phyloP scores from a whole-genome alignment of 176 grass and related monocot genomes.

The Dendrocalamus sinicus region DNA sequence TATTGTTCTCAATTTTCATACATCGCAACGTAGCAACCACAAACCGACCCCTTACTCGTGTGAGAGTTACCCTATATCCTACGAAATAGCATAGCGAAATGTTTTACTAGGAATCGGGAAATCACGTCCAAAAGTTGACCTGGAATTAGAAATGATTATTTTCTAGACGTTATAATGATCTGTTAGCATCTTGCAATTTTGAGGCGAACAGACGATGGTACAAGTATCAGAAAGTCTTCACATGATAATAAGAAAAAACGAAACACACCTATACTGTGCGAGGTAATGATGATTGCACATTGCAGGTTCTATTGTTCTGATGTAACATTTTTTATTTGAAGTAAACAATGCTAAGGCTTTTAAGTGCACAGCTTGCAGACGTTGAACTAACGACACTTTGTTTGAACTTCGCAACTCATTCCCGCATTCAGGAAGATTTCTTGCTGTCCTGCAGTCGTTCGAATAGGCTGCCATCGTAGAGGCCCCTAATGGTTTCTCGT shows the following conservation, averaged over 20 bases:
- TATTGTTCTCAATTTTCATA: too few species aligned
- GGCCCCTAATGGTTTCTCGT: slow-evolving; percentile 47
- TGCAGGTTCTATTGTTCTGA: neutral
- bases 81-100: too few species aligned
- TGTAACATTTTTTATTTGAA: neutral
- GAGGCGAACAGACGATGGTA: neutral
- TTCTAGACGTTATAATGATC: neutral
- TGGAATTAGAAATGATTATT: neutral
- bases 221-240: neutral
- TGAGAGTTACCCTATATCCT: too few species aligned
- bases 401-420: neutral
- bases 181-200: neutral
- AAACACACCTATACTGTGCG: neutral
- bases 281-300: neutral
- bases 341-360: neutral
- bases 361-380: neutral
- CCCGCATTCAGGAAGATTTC: slow-evolving; percentile 33
- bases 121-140: too few species aligned
- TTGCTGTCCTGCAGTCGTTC: slow-evolving; percentile 45
- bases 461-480: slow-evolving; percentile 69
- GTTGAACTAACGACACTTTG: neutral
- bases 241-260: neutral
- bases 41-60: too few species aligned
- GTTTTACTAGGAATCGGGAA: too few species aligned
- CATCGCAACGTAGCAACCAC: too few species aligned